Conservation (phyloP, 73 alveolate species). For the Stentor coeruleus region DNA sequence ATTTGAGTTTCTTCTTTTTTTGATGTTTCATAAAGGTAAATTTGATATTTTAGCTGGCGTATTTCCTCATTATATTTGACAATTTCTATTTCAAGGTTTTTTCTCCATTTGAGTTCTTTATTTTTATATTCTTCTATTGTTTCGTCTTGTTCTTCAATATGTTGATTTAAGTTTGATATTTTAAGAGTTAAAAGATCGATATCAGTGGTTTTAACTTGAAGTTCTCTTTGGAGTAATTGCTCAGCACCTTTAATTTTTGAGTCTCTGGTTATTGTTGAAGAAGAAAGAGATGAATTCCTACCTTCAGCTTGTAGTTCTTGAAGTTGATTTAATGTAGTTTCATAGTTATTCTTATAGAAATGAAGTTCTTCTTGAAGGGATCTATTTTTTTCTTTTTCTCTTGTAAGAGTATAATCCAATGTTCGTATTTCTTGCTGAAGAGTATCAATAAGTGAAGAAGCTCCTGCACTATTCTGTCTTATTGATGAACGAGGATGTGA, state of each 20-base stretch:
- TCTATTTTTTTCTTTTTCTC: background rate
- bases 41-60: background rate
- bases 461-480: background rate
- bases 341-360: background rate
- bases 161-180: background rate
- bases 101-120: background rate
- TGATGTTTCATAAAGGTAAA: background rate
- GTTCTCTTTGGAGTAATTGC: background rate
- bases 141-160: conserved; percentile 5
- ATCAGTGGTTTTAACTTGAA: background rate
- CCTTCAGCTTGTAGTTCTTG: background rate
- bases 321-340: background rate
- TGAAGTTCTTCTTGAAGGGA: background rate
- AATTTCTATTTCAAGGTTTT: conserved; percentile 5
- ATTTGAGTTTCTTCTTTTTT: background rate
- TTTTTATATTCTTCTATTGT: background rate
- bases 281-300: background rate
- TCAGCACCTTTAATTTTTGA: background rate
- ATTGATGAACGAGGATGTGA: too few species aligned
- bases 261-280: too few species aligned
- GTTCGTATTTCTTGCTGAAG: background rate
- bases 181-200: background rate
- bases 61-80: background rate
- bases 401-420: background rate
- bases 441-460: conserved; percentile 13